Base-by-base conservation (phyloP, 2,329 filamentous ascomycete species). In the Cryphonectria naterciae region DNA sequence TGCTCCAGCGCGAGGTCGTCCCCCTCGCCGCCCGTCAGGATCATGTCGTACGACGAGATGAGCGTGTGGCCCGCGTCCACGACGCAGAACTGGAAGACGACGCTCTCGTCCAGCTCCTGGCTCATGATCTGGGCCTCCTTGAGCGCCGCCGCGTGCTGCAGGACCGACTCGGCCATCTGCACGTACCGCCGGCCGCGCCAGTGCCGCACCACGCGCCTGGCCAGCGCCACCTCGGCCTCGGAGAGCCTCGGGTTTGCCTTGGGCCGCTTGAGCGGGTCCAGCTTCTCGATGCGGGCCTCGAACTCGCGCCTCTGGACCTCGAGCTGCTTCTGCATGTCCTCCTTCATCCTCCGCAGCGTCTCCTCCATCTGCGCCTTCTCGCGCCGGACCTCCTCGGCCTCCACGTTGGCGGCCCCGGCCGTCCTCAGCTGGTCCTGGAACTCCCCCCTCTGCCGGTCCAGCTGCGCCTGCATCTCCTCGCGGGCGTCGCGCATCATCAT, bases 61-160 rank as follows among this genome's bases (percentile, higher is more conserved):
- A 97, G 87, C 32, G 90, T 91, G 77, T 99, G 95, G 1, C 96
- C 96, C 73, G 92, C 85, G 76, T 98, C 95, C 43, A 98, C 90
- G 69, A 98, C 91, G 17, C 93, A 92, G 79, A 98, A 99, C 80
- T 99, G 96, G 79, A 99, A 98, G 28, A 95, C 91, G 11, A 98
- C 93, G 74, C 90, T 90, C 79, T 98, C 96, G 75, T 96, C 93
- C 83, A 99, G 92, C 77, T 97, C 93, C 76, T 97, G 95, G 83
- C 95, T 97, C 93, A 99, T 96, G 72, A 99, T 91, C 78, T 99
- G 96, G 1, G 96, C 96, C 81, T 99, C 96, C 79, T 99, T 99
- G 71, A 99, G 81, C 39, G 91, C 89, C 10, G 93, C 90, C 2
- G 95, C 95, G 79, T 97, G 92, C 78, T 97, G 94, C 62, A 99